Conservation (phyloP, 805 yeast genomes). For the Candida insectorum region DNA sequence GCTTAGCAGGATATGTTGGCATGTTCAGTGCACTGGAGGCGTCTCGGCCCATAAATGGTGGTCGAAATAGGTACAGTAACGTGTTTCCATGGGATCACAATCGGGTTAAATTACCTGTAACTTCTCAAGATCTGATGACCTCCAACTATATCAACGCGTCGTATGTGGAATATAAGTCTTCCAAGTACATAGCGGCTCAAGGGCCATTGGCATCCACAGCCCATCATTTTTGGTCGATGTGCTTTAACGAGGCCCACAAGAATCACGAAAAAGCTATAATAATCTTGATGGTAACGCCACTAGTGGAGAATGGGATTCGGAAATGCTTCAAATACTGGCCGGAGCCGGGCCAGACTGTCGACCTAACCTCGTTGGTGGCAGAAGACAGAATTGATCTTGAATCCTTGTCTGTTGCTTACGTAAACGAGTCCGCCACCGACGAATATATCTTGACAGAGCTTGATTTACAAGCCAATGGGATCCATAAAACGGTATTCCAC, state of each 20-base stretch:
- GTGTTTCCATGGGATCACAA: slow-evolving; percentile 39
- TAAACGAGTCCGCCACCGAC: slow-evolving; percentile 15
- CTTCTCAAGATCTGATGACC: neutral
- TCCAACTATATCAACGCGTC: slow-evolving; percentile 39
- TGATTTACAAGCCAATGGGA: slow-evolving; percentile 16
- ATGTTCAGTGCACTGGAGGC: slow-evolving; percentile 12
- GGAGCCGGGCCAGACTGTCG: slow-evolving; percentile 14
- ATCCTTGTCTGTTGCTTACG: slow-evolving; percentile 15
- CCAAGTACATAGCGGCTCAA: slow-evolving; percentile 64
- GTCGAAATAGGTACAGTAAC: slow-evolving; percentile 35
- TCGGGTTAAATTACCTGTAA: slow-evolving; percentile 28
- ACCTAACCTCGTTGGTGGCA: slow-evolving; percentile 14
- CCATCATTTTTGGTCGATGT: slow-evolving; percentile 49
- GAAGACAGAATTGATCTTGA: slow-evolving; percentile 21
- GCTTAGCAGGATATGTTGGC: slow-evolving; percentile 10
- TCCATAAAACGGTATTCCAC: slow-evolving; percentile 31
- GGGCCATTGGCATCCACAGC: slow-evolving; percentile 50
- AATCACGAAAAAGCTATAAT: slow-evolving; percentile 23
- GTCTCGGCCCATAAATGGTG: slow-evolving; percentile 4
- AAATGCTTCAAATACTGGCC: slow-evolving; percentile 48
- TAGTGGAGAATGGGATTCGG: slow-evolving; percentile 37
- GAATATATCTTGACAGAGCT: slow-evolving; percentile 26
- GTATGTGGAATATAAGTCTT: slow-evolving; percentile 15
- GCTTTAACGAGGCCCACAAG: slow-evolving; percentile 28
- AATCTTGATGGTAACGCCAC: slow-evolving; percentile 49